Base-by-base conservation (phyloP, 192 early-diverging fungal species). In the Coemansia sp. region DNA sequence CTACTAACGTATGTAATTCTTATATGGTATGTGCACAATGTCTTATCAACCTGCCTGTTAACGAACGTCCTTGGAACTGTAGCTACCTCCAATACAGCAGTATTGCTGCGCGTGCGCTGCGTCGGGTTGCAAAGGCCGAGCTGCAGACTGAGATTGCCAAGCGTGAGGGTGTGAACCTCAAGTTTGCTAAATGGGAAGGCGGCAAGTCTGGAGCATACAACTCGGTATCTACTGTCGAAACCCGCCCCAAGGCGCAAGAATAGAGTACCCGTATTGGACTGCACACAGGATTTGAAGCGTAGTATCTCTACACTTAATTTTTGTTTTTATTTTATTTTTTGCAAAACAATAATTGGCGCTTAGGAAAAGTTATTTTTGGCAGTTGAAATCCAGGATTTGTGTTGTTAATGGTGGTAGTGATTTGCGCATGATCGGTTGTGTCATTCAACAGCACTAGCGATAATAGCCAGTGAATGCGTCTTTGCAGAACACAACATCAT, bases 61-160 rank as follows among this genome's bases (percentile, higher is more conserved):
- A 38, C 34, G 8, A 38, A 38, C 8, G 8, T 12, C 10, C 6
- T 38, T 38, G 34, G 34, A 12, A 23, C 10, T 27, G 58, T 79
- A 79, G 76, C 67, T 79, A 79, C 60, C 76, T 79, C 49, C 70
- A 79, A 60, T 79, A 79, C 67, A 79, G 76, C 76, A 79, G 68
- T 67, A 73, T 79, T 48, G 76, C 76, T 64, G 76, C 76, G 18
- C 76, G 76, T 30, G 76, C 76, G 23, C 67, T 79, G 67, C 76
- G 76, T 21, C 70, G 76, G 60, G 67, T 69, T 26, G 71, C 54
- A 26, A 79, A 79, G 67, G 16, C 67, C 5, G 70, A 79, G 67
- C 64, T 79, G 49, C 67, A 69, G 60, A n/a, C 64, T 23, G 76
- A 79, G 54, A 67, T 79, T 22, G 76, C 76, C 32, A 79, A 79